Base-by-base conservation (phyloP, 1,284 basidiomycete species). In the Ustilago bromivora region DNA sequence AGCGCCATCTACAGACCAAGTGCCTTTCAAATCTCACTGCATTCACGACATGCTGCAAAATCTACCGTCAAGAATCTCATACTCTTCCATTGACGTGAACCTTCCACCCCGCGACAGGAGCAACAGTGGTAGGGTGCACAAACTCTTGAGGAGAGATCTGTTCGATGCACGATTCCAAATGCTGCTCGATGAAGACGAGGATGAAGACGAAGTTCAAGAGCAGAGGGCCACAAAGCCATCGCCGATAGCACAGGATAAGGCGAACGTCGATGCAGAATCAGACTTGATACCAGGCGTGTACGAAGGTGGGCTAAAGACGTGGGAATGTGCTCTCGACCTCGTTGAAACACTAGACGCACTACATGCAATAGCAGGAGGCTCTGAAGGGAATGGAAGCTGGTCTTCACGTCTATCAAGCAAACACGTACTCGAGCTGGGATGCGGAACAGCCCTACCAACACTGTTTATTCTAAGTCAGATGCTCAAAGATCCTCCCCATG, bases 301-400 rank as follows among this genome's bases (percentile, higher is more conserved):
- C 83, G 96, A 98, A 87, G 96, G 96, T 15, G 96, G 96, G 0
- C 86, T 99, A 63, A 98, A 98, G 87, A 98, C 95, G 3, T 99
- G 96, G 96, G 96, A 99, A 86, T 97, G 95, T 74, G 93, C 94
- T 41, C 87, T 96, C 15, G 96, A 98, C 86, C 89, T 99, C 0
- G 93, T 84, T 35, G 70, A 76, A 12, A 75, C 71, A 23, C 81
- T 86, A 4, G 61, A 81, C 23, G 32, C 59, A 19, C 32, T 68
- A 17, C 41, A 70, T 28, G n/a, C 55, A 8, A 53, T 38, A 4
- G 46, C 53, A 9, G 54, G 54, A 8, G 46, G 54, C 13, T 34
- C 53, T n/a, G 54, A 57, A 47, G 61, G 41, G 10, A 54, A 57
- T 28, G 53, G 53, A 5, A 60, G 70, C 55, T 61, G 57, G 53